Conservation (phyloP, 2,329 filamentous ascomycete species). For the Ceratocystis albifundus region DNA sequence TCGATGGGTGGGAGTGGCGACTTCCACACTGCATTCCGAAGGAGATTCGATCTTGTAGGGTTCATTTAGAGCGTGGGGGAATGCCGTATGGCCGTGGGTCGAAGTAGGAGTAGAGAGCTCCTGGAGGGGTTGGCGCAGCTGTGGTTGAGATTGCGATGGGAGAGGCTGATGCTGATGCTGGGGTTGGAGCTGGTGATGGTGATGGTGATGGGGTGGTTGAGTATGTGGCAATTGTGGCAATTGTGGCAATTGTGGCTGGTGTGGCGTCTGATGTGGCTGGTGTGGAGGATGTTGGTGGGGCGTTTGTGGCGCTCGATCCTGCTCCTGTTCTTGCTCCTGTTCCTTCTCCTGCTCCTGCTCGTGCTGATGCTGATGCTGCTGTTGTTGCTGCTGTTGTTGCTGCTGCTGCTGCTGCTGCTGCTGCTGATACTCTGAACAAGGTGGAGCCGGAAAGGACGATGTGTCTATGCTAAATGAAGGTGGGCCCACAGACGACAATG, state of each 20-base stretch:
- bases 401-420: not conserved
- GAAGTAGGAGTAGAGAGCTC: slow-evolving; percentile 5
- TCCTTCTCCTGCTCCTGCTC: not conserved
- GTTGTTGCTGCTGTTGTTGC: not conserved
- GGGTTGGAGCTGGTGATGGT: not conserved
- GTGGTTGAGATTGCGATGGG: too few relatives aligned
- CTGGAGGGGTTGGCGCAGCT: not conserved
- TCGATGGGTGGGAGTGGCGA: not conserved
- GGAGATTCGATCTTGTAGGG: slow-evolving; percentile 15
- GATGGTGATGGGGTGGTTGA: not conserved
- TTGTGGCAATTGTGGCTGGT: not conserved
- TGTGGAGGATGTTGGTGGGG: not conserved
- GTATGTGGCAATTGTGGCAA: not conserved
- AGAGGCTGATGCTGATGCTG: not conserved
- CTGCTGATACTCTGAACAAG: not conserved
- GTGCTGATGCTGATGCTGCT: not conserved
- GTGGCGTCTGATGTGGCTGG: not conserved
- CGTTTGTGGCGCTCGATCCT: not conserved
- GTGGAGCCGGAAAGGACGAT: not conserved
- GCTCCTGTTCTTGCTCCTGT: not conserved
- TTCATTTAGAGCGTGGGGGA: slow-evolving; percentile 9
- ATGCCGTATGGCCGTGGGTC: not conserved
- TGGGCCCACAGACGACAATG: not conserved
- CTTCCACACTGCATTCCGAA: slow-evolving; percentile 1
- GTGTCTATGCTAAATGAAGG: not conserved